Evolutionary conservation across 371 early-diverging fungal species (phyloP), one percentile per base, ranked within the genome.

Genomic region (Batrachochytrium dendrobatidis): DNA sequence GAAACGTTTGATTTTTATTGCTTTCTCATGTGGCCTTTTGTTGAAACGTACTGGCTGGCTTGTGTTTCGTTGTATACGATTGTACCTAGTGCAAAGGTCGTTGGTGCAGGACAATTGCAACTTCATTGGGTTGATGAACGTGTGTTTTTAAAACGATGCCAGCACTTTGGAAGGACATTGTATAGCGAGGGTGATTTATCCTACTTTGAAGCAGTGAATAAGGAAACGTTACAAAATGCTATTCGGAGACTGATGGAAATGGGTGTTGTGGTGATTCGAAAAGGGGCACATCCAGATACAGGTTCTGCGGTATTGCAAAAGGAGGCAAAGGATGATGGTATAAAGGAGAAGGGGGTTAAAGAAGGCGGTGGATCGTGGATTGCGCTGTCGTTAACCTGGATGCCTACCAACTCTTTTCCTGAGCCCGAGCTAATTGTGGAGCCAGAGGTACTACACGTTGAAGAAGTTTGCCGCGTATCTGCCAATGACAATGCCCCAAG

Each of bases 1-100:
- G 92, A 91, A 64, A 91, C 85, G 45, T 91, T 88, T 79, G 76
- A 91, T 69, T 89, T 90, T 68, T 84, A 87, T 57, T 89, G 91
- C 58, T 92, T 91, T 72, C 56, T 76, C 29, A 71, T 90, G 32
- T 92, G 92, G 92, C 91, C 91, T 17, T 92, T 90, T 64, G 75
- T 92, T 34, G 92, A 92, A 65, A 86, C 89, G 22, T 92, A 92
- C 64, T 92, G 92, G 92, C 74, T 70, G n/a, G 57, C 71, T 20
- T 80, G 83, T 7, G 75, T 85, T 31, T 77, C 81, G 53, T 59
- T 85, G 35, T 84, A 82, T 58, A 72, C 84, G 3, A 64, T 87
- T 49, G 71, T 81, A 6, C 82, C 82, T 3, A 56, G 64, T 8
- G 44, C 34, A 34, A n/a, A n/a, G n/a, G n/a, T n/a, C n/a, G n/a